Evolutionary conservation across 176 grass and related monocot species (phyloP).

Genomic region (Raddia guianensis): DNA sequence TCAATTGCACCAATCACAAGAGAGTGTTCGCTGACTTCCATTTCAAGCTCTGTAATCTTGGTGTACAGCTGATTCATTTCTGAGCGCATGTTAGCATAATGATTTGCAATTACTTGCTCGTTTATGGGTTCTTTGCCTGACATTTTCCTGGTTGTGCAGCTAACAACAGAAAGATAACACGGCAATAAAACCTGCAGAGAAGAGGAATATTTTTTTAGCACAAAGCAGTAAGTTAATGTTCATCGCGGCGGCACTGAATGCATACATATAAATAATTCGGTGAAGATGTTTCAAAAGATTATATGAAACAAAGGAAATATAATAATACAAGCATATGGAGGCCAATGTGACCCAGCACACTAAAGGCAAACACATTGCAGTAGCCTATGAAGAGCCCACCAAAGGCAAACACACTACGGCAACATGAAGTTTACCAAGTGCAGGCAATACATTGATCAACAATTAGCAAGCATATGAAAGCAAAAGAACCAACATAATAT

Average conservation of each 20-base stretch:
- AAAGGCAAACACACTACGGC: not conserved
- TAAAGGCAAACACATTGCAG: not conserved
- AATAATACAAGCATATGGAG: not conserved
- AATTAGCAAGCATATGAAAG: not conserved
- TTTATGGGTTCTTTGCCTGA: slow-evolving; percentile 61
- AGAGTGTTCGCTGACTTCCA: slow-evolving; percentile 84
- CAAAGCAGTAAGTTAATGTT: not conserved
- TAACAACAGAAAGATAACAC: not conserved
- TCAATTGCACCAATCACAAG: slow-evolving; percentile 86
- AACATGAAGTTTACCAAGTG: not conserved
- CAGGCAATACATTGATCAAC: not conserved
- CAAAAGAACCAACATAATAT: not conserved
- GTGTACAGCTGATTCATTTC: slow-evolving; percentile 88
- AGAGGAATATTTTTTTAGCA: not conserved
- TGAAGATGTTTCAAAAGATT: not conserved
- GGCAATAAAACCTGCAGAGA: not conserved
- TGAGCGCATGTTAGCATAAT: slow-evolving; percentile 68
- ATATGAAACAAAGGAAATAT: not conserved
- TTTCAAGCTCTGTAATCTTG: slow-evolving; percentile 85
- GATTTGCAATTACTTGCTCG: slow-evolving; percentile 74
- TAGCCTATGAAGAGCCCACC: not conserved
- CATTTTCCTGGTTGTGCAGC: slow-evolving; percentile 49
- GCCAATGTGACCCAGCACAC: not conserved
- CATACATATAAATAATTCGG: not conserved
- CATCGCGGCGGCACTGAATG: not conserved